Conservation (phyloP, 140 eudicot genomes). For the Stevia rebaudiana region DNA sequence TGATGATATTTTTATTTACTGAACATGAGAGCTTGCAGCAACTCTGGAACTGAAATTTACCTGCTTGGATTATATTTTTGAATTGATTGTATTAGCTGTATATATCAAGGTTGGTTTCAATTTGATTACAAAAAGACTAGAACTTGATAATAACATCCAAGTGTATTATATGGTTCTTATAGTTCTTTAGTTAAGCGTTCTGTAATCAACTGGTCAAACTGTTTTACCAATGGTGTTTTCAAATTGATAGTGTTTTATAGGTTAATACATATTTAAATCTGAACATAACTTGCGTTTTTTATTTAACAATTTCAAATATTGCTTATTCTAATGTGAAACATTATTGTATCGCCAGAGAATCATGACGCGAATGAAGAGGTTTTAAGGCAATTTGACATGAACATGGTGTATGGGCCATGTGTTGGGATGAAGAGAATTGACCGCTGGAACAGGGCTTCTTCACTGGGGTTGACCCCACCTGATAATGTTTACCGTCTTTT, state of each 20-base stretch:
- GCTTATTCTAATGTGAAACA: neutral
- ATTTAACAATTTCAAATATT: neutral
- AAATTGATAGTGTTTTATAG: neutral
- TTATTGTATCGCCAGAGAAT: conserved; percentile 38
- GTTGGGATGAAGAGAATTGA: conserved; percentile 76
- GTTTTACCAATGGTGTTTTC: neutral
- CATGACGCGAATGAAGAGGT: conserved; percentile 56
- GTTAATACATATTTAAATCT: neutral
- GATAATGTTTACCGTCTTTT: conserved; percentile 42
- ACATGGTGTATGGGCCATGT: conserved; percentile 84
- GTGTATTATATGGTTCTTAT: neutral
- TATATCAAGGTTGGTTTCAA: neutral
- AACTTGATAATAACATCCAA: neutral
- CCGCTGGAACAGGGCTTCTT: conserved; percentile 73
- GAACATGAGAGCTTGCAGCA: conserved; percentile 2
- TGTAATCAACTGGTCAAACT: neutral
- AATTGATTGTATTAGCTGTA: neutral
- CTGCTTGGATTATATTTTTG: neutral
- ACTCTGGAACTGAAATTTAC: neutral
- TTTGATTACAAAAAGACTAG: neutral
- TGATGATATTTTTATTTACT: neutral
- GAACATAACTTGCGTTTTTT: neutral
- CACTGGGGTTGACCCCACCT: conserved; percentile 74
- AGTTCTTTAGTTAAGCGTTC: neutral
- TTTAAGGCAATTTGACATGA: conserved; percentile 88